A percentile compares a stretch with the other conserved stretches of the same genome.
phyloP scores from a whole-genome alignment of 108 stramenopile genomes.

The Pseudonitzschia pungens region DNA sequence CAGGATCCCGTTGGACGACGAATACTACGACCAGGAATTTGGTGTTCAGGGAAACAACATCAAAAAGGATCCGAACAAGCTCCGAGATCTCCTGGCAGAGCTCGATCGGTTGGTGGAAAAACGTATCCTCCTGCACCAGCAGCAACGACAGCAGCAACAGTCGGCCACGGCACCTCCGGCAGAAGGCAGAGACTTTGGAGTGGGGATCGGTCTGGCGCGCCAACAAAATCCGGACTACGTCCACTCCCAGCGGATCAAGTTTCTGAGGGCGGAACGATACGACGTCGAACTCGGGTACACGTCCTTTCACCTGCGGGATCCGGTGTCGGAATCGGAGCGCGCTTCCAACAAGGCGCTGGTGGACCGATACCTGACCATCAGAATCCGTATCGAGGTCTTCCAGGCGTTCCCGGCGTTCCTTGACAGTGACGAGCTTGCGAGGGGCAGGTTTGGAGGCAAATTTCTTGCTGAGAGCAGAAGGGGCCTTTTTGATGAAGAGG shows the following conservation, averaged over 20 bases:
- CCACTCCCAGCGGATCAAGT: constrained; percentile 18
- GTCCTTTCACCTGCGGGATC: not conserved
- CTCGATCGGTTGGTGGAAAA: not conserved
- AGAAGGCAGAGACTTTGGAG: not conserved
- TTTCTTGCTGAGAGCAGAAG: no score
- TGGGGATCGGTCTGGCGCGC: not conserved
- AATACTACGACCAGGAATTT: constrained; percentile 2
- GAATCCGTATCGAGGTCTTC: no score
- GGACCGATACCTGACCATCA: not conserved
- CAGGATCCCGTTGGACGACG: constrained; percentile 8
- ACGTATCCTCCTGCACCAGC: not conserved
- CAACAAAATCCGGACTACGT: constrained; percentile 12
- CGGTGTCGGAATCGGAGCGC: not conserved
- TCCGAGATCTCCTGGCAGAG: not conserved
- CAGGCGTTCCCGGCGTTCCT: no score
- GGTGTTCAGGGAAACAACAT: constrained; percentile 1
- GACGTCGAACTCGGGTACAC: constrained; percentile 17
- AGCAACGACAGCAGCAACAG: not conserved
- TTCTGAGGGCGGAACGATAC: constrained; percentile 35
- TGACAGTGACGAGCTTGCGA: no score
- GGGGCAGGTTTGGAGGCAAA: no score
- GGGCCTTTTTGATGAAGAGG: no score
- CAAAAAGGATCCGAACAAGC: constrained; percentile 8
- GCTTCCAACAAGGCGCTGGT: not conserved
- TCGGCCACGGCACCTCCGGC: not conserved